phyloP scores from a whole-genome alignment of 2,329 filamentous ascomycete genomes.

The Bimuria novae-zelandiae region DNA sequence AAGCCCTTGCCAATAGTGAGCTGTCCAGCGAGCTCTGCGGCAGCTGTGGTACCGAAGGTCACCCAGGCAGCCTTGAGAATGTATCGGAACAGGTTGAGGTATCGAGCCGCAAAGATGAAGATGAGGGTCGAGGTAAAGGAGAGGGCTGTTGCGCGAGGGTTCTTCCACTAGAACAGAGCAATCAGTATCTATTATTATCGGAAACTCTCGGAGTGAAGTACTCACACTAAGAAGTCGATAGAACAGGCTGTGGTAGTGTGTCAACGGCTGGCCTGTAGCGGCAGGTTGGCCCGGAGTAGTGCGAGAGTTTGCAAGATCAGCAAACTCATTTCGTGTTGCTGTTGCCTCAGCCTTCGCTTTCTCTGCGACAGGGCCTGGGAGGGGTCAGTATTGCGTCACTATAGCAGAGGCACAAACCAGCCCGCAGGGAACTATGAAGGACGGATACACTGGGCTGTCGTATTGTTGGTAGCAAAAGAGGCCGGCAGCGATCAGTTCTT shows the following conservation, averaged over 20 bases:
- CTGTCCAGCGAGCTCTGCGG: constrained; percentile 62
- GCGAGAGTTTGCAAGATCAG: constrained; percentile 60
- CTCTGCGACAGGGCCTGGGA: constrained; percentile 59
- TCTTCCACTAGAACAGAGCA: constrained; percentile 59
- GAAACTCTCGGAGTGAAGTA: constrained; percentile 12
- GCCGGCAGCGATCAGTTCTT: too few relatives aligned
- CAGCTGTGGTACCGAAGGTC: constrained; percentile 62
- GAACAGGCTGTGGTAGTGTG: constrained; percentile 70
- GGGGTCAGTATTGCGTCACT: constrained; percentile 29
- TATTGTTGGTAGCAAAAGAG: neutral
- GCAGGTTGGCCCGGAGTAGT: constrained; percentile 59
- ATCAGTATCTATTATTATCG: constrained; percentile 16
- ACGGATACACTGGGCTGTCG: neutral
- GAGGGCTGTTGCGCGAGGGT: constrained; percentile 66
- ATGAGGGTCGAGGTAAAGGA: constrained; percentile 60
- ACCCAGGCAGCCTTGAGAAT: constrained; percentile 64
- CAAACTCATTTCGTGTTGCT: constrained; percentile 62
- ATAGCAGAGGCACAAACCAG: neutral
- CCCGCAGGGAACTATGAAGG: neutral
- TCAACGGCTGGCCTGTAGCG: constrained; percentile 65
- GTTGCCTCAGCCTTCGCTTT: constrained; percentile 61
- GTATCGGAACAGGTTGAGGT: constrained; percentile 66
- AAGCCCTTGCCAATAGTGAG: constrained; percentile 62
- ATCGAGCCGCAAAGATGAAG: constrained; percentile 67
- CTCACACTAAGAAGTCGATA: constrained; percentile 67